phyloP scores from a whole-genome alignment of 2,329 filamentous ascomycete genomes.

The Knufia fluminis region DNA sequence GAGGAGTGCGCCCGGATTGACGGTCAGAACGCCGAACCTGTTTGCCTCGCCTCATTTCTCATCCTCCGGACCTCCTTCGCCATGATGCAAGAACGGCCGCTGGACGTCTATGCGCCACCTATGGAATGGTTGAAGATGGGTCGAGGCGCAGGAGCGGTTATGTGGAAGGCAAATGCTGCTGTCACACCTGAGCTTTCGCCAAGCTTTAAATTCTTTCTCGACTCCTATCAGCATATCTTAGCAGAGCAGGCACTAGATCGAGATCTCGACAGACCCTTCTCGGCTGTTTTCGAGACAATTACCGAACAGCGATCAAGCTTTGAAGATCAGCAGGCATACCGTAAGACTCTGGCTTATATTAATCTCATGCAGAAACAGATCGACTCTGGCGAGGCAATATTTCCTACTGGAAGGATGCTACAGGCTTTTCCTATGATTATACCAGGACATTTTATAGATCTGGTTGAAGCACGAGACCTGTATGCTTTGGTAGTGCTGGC shows the following conservation, averaged over 20 bases:
- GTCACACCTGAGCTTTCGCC: constrained; percentile 14
- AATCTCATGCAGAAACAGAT: constrained; percentile 23
- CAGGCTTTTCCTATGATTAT: constrained; percentile 27
- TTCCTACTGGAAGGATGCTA: constrained; percentile 24
- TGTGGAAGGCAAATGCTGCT: constrained; percentile 15
- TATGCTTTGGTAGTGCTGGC: constrained; percentile 28
- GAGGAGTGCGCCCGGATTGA: constrained; percentile 23
- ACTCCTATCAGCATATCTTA: not conserved
- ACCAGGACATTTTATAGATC: constrained; percentile 25
- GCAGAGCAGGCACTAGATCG: not conserved
- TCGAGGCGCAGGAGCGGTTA: constrained; percentile 24
- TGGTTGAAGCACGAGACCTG: constrained; percentile 24
- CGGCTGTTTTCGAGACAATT: not conserved
- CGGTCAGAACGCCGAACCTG: constrained; percentile 25
- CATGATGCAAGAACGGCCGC: constrained; percentile 24
- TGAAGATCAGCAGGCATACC: constrained; percentile 23
- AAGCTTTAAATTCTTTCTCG: constrained; percentile 9
- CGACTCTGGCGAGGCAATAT: constrained; percentile 20
- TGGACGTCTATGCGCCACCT: constrained; percentile 26
- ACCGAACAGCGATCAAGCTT: constrained; percentile 15
- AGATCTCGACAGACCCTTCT: not conserved
- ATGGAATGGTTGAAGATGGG: constrained; percentile 28
- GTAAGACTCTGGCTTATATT: constrained; percentile 25
- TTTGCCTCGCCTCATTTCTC: constrained; percentile 24
- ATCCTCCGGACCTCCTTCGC: constrained; percentile 26